These are phyloP conservation scores for Vickermania spadyakhi DNA, from an alignment of 208 protist species.

Conservation along the genomic window DNA sequence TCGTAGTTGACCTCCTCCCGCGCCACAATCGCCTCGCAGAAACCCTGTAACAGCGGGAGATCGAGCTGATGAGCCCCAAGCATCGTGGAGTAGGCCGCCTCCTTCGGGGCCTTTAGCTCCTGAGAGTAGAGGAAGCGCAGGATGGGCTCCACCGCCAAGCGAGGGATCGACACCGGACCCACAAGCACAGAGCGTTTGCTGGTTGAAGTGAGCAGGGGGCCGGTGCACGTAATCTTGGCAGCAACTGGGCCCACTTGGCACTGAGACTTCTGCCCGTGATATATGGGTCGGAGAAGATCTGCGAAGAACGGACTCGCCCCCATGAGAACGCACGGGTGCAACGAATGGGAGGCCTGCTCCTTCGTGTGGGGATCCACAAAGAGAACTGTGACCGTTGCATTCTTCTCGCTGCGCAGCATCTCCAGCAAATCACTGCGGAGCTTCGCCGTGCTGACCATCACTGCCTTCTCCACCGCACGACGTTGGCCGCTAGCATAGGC, in stretches of 20 bases:
- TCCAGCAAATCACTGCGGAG: conserved; percentile 42
- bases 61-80: conserved; percentile 52
- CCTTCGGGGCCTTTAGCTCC: conserved; percentile 29
- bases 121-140: conserved; percentile 72
- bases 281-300: conserved; percentile 60
- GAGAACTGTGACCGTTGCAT: conserved; percentile 58
- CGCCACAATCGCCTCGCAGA: conserved; percentile 65
- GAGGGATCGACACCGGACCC: conserved; percentile 59
- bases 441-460: conserved; percentile 21
- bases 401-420: conserved; percentile 19
- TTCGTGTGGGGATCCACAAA: conserved; percentile 77
- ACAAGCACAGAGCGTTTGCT: conserved; percentile 57
- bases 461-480: conserved; percentile 23
- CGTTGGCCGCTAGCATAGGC: conserved; percentile 27
- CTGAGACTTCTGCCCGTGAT: conserved; percentile 25
- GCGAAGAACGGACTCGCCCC: conserved; percentile 54
- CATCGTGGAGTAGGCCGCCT: conserved; percentile 50
- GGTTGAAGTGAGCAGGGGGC: conserved; percentile 12
- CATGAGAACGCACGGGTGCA: conserved; percentile 61
- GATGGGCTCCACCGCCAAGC: conserved; percentile 40
- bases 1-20: conserved; percentile 78
- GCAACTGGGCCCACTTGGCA: conserved; percentile 43
- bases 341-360: conserved; percentile 33
- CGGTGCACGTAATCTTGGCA: conserved; percentile 29
- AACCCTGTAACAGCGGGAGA: conserved; percentile 45